Evolutionary conservation across 2,329 filamentous ascomycete species (phyloP).

Genomic region (Hypoxylon sp.): DNA sequence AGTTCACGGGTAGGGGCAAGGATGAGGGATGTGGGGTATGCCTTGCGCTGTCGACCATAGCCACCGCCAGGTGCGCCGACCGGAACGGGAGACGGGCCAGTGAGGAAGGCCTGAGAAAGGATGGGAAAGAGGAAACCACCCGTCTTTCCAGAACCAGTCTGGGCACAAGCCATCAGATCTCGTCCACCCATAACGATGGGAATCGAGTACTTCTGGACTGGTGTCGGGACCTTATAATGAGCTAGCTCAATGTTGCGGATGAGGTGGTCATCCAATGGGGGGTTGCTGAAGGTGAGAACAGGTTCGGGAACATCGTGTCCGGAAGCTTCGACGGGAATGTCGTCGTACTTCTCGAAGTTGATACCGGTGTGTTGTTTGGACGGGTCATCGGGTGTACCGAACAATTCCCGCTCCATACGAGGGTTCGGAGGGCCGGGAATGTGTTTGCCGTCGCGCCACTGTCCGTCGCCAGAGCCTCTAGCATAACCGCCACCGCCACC

Average conservation of each 20-base stretch:
- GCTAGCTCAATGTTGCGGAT: constrained; percentile 93
- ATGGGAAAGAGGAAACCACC: constrained; percentile 99
- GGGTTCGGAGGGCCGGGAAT: constrained; percentile 89
- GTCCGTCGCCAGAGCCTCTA: constrained; percentile 92
- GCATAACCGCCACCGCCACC: constrained; percentile 69
- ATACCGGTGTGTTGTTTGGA: constrained; percentile 97
- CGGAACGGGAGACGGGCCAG: constrained; percentile 82
- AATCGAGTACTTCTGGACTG: constrained; percentile 99
- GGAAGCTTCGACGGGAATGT: constrained; percentile 98
- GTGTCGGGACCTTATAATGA: constrained; percentile 95
- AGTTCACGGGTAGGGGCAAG: constrained; percentile 97
- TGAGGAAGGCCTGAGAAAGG: constrained; percentile 95
- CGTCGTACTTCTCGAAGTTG: constrained; percentile 99
- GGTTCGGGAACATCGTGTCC: constrained; percentile 94
- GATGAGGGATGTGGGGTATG: constrained; percentile 95
- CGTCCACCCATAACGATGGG: constrained; percentile 98
- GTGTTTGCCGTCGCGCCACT: constrained; percentile 98
- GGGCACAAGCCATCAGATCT: constrained; percentile 99
- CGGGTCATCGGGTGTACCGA: constrained; percentile 90
- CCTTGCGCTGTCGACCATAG: constrained; percentile 96
- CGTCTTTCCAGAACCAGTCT: constrained; percentile 99
- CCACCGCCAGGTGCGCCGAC: constrained; percentile 74
- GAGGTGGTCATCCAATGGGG: constrained; percentile 94
- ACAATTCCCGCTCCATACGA: constrained; percentile 94
- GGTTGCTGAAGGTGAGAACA: constrained; percentile 91